phyloP scores from a whole-genome alignment of 441 rosid species.

The California macrophylla region DNA sequence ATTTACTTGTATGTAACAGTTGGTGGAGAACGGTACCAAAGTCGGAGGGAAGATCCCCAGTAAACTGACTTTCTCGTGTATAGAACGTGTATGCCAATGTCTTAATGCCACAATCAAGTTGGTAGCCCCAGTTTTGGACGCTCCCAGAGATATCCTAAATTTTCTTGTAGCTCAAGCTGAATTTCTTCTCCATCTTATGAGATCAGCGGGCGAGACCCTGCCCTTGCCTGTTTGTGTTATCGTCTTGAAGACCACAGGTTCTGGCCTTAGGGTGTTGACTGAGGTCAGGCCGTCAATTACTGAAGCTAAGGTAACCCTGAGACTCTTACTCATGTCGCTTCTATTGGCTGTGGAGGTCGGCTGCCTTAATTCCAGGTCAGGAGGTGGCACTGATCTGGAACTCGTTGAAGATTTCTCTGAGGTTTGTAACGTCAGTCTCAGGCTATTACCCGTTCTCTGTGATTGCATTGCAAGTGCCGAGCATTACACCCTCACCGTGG shows the following conservation, averaged over 20 bases:
- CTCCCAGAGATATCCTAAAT: constrained; percentile 43
- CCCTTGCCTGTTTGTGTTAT: constrained; percentile 37
- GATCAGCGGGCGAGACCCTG: constrained; percentile 34
- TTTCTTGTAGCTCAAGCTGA: constrained; percentile 59
- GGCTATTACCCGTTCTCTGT: constrained; percentile 67
- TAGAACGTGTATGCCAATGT: constrained; percentile 37
- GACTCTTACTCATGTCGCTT: constrained; percentile 54
- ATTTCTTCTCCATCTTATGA: constrained; percentile 52
- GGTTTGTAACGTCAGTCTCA: constrained; percentile 56
- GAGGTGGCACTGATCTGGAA: constrained; percentile 29
- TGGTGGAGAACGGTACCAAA: constrained; percentile 29
- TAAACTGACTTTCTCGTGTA: constrained; percentile 42
- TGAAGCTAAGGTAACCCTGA: constrained; percentile 38
- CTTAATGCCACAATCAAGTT: constrained; percentile 35
- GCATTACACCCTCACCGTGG: constrained; percentile 51
- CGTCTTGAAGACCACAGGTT: constrained; percentile 50
- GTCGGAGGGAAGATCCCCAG: constrained; percentile 36
- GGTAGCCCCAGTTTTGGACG: constrained; percentile 38
- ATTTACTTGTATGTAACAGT: constrained; percentile 33
- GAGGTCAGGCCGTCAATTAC: constrained; percentile 36
- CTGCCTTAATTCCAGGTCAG: constrained; percentile 22
- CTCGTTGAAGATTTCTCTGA: constrained; percentile 44
- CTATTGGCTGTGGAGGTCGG: constrained; percentile 43
- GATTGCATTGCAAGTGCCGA: constrained; percentile 44
- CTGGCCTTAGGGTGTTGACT: constrained; percentile 52